Percentiles rank a stretch among this genome's conserved stretches.
These are phyloP conservation scores for Ogataea wickerhamii DNA, from an alignment of 805 yeast genomes.

Conservation along the genomic window DNA sequence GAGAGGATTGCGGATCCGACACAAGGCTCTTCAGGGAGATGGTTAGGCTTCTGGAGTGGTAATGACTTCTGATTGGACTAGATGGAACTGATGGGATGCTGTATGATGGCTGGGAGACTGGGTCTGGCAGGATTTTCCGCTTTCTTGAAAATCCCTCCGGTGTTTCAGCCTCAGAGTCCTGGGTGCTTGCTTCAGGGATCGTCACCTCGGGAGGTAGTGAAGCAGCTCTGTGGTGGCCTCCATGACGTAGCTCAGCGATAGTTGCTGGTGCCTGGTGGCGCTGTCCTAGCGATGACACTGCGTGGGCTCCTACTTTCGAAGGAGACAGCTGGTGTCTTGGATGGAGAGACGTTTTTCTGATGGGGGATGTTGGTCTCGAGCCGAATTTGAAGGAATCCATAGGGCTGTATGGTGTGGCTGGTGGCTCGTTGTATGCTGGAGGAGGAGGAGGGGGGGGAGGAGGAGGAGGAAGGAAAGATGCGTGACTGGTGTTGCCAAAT, in stretches of 20 bases:
- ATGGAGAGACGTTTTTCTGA: slow-evolving; percentile 14
- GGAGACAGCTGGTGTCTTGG: slow-evolving; percentile 25
- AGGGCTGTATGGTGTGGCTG: not conserved
- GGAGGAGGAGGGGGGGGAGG: not conserved
- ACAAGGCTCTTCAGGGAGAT: no score
- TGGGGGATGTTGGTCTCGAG: slow-evolving; percentile 18
- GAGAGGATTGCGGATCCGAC: no score
- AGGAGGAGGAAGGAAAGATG: not conserved
- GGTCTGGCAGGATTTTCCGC: no score
- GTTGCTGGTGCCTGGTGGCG: slow-evolving; percentile 20
- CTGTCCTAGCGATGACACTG: slow-evolving; percentile 46
- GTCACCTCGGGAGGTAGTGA: slow-evolving; percentile 39
- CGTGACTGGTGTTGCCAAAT: slow-evolving; percentile 33
- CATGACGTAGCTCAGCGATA: slow-evolving; percentile 26
- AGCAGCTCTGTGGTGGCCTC: slow-evolving; percentile 36
- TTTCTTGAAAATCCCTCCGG: no score
- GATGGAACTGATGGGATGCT: no score
- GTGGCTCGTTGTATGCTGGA: not conserved
- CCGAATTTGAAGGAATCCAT: slow-evolving; percentile 29
- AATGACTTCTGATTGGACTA: no score
- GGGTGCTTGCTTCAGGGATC: slow-evolving; percentile 36
- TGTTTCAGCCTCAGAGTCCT: no score
- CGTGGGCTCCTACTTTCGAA: slow-evolving; percentile 69
- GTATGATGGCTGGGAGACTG: no score
- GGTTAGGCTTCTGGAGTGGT: no score